Conservation (phyloP, 805 yeast species). For the Yarrowia sp. region DNA sequence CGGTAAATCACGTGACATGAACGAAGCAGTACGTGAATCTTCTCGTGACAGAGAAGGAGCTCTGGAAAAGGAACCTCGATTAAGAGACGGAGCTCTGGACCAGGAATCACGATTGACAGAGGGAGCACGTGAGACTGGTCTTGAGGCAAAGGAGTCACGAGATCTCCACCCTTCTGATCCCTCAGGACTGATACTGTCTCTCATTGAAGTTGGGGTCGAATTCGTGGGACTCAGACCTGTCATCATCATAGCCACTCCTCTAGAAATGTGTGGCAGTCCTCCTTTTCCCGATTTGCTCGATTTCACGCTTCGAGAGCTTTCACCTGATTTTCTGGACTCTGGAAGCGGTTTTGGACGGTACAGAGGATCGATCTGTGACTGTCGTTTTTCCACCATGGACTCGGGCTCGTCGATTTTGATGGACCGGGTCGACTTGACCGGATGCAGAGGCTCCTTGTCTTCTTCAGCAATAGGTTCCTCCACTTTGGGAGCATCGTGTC, state of each 20-base stretch:
- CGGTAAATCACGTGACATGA: background rate
- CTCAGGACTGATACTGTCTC: background rate
- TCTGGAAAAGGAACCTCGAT: too few relatives aligned
- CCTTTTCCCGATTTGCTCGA: background rate
- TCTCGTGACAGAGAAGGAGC: background rate
- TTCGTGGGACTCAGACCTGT: background rate
- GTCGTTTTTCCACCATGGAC: background rate
- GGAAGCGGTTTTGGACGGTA: background rate
- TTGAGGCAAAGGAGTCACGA: too few relatives aligned
- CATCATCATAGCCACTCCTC: conserved; percentile 14
- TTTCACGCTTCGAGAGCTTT: background rate
- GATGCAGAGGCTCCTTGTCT: background rate
- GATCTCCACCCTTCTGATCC: background rate
- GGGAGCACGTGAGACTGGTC: background rate
- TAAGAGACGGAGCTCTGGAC: background rate
- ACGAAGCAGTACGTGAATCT: background rate
- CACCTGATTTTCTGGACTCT: background rate
- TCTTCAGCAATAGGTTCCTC: background rate
- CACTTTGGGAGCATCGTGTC: background rate
- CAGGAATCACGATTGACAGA: background rate
- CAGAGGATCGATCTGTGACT: background rate
- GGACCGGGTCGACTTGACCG: background rate
- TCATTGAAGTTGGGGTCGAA: background rate
- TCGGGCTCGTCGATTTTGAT: conserved; percentile 9
- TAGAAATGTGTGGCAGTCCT: background rate